phyloP scores from a whole-genome alignment of 2,329 filamentous ascomycete species.

The Curvularia lunata region DNA sequence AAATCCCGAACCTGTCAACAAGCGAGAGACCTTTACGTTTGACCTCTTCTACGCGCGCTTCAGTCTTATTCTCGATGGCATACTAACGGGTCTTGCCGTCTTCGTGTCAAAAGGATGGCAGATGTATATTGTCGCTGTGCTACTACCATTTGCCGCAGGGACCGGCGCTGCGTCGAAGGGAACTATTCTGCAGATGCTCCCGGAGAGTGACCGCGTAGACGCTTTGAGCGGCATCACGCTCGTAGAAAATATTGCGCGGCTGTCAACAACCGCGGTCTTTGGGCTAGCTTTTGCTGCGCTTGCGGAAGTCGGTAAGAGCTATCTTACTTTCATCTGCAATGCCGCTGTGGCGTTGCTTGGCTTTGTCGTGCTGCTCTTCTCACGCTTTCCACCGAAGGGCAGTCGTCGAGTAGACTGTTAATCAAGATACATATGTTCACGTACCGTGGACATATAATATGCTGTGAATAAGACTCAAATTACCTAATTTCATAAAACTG shows the following conservation, averaged over 20 bases:
- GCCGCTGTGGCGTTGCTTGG: constrained; percentile 63
- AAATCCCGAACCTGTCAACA: constrained; percentile 42
- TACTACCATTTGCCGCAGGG: constrained; percentile 72
- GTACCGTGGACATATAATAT: not conserved
- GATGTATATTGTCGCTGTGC: constrained; percentile 68
- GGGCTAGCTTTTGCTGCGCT: constrained; percentile 70
- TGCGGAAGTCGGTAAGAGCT: constrained; percentile 63
- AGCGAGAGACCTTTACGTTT: constrained; percentile 63
- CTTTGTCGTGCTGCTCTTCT: constrained; percentile 54
- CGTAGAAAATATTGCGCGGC: constrained; percentile 70
- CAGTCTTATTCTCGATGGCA: constrained; percentile 69
- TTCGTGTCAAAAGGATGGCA: constrained; percentile 71
- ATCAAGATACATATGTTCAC: not conserved
- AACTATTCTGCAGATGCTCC: constrained; percentile 74
- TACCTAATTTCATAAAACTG: too few relatives aligned
- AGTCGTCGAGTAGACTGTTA: constrained; percentile 29
- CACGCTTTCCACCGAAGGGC: constrained; percentile 55
- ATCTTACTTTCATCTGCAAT: constrained; percentile 72
- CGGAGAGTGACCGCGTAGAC: constrained; percentile 66
- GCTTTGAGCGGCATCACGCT: constrained; percentile 72
- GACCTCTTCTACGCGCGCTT: constrained; percentile 72
- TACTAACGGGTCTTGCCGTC: constrained; percentile 67
- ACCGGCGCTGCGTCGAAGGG: constrained; percentile 74
- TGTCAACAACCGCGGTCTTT: constrained; percentile 69
- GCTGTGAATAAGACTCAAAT: not conserved